Evolutionary conservation across 225 moss, liverwort and hornwort species (phyloP), one percentile per base, ranked within the genome.

Genomic region (Bryoerythrophyllum caledonicum): DNA sequence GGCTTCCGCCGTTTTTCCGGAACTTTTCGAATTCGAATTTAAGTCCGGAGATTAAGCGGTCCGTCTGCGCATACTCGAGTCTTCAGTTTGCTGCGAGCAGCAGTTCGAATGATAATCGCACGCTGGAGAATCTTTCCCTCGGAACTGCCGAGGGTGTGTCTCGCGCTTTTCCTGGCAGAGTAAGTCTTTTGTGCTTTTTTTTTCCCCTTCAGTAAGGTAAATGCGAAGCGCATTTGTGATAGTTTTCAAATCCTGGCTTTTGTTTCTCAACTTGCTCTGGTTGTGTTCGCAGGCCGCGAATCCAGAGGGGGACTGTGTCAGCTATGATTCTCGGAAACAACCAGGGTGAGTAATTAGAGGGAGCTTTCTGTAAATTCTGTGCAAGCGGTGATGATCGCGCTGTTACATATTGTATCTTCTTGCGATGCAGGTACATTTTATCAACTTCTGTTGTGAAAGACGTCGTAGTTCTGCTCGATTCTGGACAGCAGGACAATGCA

Each of bases 381-480:
- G n/a, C n/a, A 41, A 63, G 44, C 70, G 30, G 16, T 74, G 26
- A 59, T 68, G 16, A 73, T 34, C 6, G 19, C 48, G 48, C 17
- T 28, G 17, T 84, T 4, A 80, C 27, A 80, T 71, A 24, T 38
- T 38, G 38, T 62, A 2, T 84, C 25, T 41, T 24, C 65, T 68
- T 56, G 65, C 28, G 27, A 38, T 71, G 72, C 64, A 87, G 87
- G 82, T 87, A 84, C 63, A 63, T 87, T 66, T 35, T 76, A 69
- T 61, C 87, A 34, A 87, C 79, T 10, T 87, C 87, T 26, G 87
- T 87, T 71, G 84, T 77, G 73, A 87, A 87, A 81, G 87, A 87
- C 59, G 65, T 87, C 13, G 87, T 87, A 58, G 76, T 87, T 65
- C 74, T 87, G 70, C 74, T 87, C 49, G 87, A 87, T 70, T 71